These are phyloP conservation scores for Clarireedia monteithiana DNA, from an alignment of 2,329 filamentous ascomycete species.

Conservation along the genomic window DNA sequence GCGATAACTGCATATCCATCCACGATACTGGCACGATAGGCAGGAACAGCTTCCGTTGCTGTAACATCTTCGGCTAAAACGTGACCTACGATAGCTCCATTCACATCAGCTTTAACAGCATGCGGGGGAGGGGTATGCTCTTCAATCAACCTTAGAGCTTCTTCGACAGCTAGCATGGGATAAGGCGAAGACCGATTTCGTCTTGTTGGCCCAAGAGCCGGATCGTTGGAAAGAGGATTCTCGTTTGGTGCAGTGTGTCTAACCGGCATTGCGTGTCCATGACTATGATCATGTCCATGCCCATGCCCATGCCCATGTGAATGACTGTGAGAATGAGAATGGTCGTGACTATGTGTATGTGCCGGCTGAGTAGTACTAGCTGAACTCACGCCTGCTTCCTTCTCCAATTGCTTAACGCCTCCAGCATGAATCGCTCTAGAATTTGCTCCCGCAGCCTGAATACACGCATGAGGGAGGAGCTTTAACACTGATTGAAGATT, in stretches of 20 bases:
- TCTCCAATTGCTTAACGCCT: slow-evolving; percentile 75
- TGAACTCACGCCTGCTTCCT: slow-evolving; percentile 60
- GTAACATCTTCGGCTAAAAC: slow-evolving; percentile 74
- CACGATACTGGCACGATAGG: slow-evolving; percentile 91
- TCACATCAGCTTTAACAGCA: slow-evolving; percentile 50
- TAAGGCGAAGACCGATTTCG: slow-evolving; percentile 83
- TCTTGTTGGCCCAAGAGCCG: slow-evolving; percentile 52
- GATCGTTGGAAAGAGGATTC: slow-evolving; percentile 51
- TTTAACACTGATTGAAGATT: slow-evolving; percentile 85
- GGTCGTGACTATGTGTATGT: slow-evolving; percentile 39
- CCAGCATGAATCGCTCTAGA: slow-evolving; percentile 74
- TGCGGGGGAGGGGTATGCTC: slow-evolving; percentile 61
- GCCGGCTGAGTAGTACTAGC: slow-evolving; percentile 22
- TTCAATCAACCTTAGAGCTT: slow-evolving; percentile 68
- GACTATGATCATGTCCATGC: slow-evolving; percentile 52
- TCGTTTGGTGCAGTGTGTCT: slow-evolving; percentile 64
- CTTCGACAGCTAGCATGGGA: slow-evolving; percentile 79
- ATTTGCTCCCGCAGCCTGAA: slow-evolving; percentile 76
- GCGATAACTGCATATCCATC: slow-evolving; percentile 88
- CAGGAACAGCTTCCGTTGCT: slow-evolving; percentile 77
- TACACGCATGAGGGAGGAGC: slow-evolving; percentile 89
- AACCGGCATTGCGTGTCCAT: slow-evolving; percentile 55
- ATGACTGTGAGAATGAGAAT: slow-evolving; percentile 41
- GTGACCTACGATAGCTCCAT: slow-evolving; percentile 60
- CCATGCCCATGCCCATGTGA: slow-evolving; percentile 37